Evolutionary conservation across 129 eudicot genomes (phyloP), one percentile per base, ranked within the genome.

Genomic region (Flaveria trinervia): DNA sequence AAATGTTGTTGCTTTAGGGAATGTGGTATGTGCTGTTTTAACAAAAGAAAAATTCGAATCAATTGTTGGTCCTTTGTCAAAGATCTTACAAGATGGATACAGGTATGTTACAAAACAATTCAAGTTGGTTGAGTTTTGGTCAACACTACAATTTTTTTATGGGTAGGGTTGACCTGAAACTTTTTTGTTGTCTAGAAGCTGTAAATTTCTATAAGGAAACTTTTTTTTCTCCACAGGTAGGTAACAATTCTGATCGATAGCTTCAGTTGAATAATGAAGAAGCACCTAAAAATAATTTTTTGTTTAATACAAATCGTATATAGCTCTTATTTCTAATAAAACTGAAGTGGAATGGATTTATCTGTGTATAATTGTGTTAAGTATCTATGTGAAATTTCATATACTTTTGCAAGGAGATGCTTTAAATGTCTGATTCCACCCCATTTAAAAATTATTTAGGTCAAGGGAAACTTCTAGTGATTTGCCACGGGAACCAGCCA

Each of bases 21-120:
- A 92, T 70, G 99, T 95, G 70, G 87, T 82, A 9, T 95, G 97
- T 82, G 83, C 97, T 50, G 84, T 95, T 77, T 86, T 95, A 76
- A 89, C 96, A 26, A 95, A 92, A 81, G 97, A 92, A 84, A 86
- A 82, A 80, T 95, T 95, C 64, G 99, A 95, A 30, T 89, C 92
- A 20, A 83, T 91, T 80, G 88, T 89, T 45, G 99, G 99, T 72
- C 96, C 99, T 52, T 68, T 92, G 64, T 74, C 90, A 68, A 88
- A 88, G 79, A 75, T 88, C 78, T 83, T 92, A 2, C 96, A 81
- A 81, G 98, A 91, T 77, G 96, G 81, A 39, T 82, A 79, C 68
- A 88, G 83, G 97, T 93, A 93, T 13, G 87, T 54, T 33, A 26
- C 41, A 25, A 16, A 52, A 25, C 39, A 22, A 11, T 59, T 23